phyloP scores from a whole-genome alignment of 176 grass and related monocot species.

The Oryza australiensis region DNA sequence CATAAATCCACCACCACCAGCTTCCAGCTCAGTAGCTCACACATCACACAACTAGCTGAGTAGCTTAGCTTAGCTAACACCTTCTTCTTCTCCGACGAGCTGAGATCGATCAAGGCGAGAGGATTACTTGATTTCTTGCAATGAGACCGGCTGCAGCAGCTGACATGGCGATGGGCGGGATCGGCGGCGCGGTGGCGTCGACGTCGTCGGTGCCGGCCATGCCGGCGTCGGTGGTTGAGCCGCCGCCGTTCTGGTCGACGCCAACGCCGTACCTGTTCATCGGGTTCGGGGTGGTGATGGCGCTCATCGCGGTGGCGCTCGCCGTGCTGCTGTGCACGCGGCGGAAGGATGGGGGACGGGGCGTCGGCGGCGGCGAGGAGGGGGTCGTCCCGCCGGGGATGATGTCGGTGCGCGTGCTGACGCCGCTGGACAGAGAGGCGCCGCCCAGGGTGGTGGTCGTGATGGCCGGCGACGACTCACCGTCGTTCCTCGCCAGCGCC shows the following conservation, averaged over 20 bases:
- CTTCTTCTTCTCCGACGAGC: too few species aligned
- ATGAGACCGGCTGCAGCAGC: conserved; percentile 2
- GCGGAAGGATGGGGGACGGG: conserved; percentile 8
- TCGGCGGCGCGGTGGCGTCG: neutral
- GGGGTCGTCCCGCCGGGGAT: neutral
- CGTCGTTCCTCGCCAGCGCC: conserved; percentile 62
- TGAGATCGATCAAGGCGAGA: neutral
- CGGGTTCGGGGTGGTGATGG: conserved; percentile 54
- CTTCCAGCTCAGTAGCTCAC: neutral
- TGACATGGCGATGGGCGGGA: conserved; percentile 25
- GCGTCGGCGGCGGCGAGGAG: neutral
- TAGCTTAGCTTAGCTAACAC: neutral
- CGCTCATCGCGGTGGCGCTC: conserved; percentile 55
- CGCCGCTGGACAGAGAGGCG: conserved; percentile 48
- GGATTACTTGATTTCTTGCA: too few species aligned
- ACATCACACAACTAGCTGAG: neutral
- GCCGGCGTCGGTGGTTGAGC: neutral
- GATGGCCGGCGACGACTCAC: conserved; percentile 54
- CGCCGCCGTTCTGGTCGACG: conserved; percentile 59
- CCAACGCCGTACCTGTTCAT: conserved; percentile 69
- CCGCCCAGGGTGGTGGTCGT: conserved; percentile 59
- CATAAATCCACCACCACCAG: conserved; percentile 35
- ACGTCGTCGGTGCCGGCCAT: neutral
- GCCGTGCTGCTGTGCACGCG: conserved; percentile 57
- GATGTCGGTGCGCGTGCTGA: conserved; percentile 37